phyloP scores from a whole-genome alignment of 306 rosid genomes.

The Gastrolobium bilobum region DNA sequence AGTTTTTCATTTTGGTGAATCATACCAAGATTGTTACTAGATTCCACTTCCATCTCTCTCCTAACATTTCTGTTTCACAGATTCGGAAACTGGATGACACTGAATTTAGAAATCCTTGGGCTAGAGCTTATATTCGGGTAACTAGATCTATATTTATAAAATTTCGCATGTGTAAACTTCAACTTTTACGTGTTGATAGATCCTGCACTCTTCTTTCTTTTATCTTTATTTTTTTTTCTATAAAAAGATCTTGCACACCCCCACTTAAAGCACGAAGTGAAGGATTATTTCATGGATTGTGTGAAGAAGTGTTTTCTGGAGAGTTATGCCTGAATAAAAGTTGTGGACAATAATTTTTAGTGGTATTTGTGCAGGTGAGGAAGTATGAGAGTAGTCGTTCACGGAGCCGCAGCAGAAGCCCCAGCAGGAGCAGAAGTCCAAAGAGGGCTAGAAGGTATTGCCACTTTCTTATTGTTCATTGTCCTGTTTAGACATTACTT shows the following conservation, averaged over 20 bases:
- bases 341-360: background rate
- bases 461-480: conserved; percentile 9
- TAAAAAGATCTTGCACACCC: background rate
- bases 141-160: background rate
- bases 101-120: conserved; percentile 98
- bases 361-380: conserved; percentile 72
- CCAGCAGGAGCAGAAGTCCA: conserved; percentile 77
- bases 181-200: background rate
- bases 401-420: conserved; percentile 90
- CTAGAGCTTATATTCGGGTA: conserved; percentile 93
- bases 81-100: conserved; percentile 93
- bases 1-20: conserved; percentile 52
- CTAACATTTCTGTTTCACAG: conserved; percentile 54
- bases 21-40: background rate
- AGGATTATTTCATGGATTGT: conserved; percentile 8
- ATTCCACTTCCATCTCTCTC: conserved; percentile 14
- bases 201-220: background rate
- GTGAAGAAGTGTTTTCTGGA: conserved; percentile 23
- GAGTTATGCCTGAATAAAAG: background rate
- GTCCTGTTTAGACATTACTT: background rate
- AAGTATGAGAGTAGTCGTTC: conserved; percentile 78
- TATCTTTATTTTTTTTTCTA: background rate
- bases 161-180: conserved; percentile 8
- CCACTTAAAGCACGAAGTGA: background rate
- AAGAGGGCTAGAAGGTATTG: conserved; percentile 75